Percentiles rank a stretch among this genome's conserved stretches.
Conservation (phyloP, 768 basidiomycete species). For the Suillus sp. region DNA sequence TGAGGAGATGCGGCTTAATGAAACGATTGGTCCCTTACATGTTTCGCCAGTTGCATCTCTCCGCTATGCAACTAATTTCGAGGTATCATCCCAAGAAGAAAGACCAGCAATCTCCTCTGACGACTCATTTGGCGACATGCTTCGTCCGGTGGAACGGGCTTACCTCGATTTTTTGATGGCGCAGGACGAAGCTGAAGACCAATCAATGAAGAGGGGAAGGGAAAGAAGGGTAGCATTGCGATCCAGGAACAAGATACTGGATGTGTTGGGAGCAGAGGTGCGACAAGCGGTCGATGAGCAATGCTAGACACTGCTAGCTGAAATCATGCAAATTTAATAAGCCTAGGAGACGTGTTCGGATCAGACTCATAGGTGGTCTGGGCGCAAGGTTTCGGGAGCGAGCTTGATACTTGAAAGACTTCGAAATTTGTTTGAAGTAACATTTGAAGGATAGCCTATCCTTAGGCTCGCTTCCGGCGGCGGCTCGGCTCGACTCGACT, state of each 20-base stretch:
- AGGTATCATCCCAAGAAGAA: neutral
- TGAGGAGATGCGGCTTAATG: neutral
- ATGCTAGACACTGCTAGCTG: too few relatives aligned
- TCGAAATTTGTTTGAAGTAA: too few relatives aligned
- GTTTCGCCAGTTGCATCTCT: neutral
- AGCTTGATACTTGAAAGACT: too few relatives aligned
- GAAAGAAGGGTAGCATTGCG: slow-evolving; percentile 12
- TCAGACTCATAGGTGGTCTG: neutral
- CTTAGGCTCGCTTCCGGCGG: too few relatives aligned
- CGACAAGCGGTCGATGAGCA: slow-evolving; percentile 6
- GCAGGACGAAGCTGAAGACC: slow-evolving; percentile 3
- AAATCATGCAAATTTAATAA: neutral
- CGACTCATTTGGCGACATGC: neutral
- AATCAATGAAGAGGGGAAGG: neutral
- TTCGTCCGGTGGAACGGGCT: slow-evolving; percentile 6
- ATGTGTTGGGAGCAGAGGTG: slow-evolving; percentile 16
- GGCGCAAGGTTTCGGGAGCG: neutral
- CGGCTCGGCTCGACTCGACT: too few relatives aligned
- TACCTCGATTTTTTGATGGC: slow-evolving; percentile 4
- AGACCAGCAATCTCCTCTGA: neutral
- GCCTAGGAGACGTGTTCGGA: too few relatives aligned
- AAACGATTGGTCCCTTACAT: slow-evolving; percentile 4
- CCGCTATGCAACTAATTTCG: neutral
- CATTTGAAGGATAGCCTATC: too few relatives aligned
- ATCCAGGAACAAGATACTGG: slow-evolving; percentile 15